Base-by-base conservation (phyloP, 208 protist species). In the Angomonas desouzai region DNA sequence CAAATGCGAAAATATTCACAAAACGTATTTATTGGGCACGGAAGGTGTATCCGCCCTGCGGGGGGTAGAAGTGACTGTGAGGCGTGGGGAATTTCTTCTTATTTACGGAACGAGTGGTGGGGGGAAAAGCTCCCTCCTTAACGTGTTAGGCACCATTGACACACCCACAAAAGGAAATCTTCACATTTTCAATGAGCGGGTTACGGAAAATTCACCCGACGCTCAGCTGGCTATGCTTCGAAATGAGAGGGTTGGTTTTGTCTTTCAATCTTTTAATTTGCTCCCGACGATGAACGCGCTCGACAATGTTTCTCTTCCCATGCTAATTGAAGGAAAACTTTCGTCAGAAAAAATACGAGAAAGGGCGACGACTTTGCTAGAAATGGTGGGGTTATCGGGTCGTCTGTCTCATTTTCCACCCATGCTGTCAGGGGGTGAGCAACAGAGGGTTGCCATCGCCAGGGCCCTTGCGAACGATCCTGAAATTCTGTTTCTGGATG, bases 241-340 rank as follows among this genome's bases (percentile, higher is more conserved):
- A 20, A 87, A 85, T 69, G 61, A 80, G 22, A 66, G 69, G 34
- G 86, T 92, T 55, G 93, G 96, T 13, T 98, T 98, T 84, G 97
- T 98, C 25, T 98, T 98, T 68, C 97, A 98, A 79, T 97, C 96
- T 3, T 98, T 98, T 68, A 98, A 98, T 73, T 77, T 98, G 22
- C 83, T 98, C 20, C 88, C 93, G 20, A 94, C 95, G 7, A 92
- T 98, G 80, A 83, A 83, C 22, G 94, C 96, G 4, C 40, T 97
- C 10, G 94, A 97, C 62, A 98, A 98, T 72, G 97, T 98, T 11
- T 91, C 91, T 40, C 75, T 98, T 56, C 96, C 97, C 55, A 98
- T 98, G 96, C 85, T 98, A 57, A 91, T 98, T 38, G 68, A 75
- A 6, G 97, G 95, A 10, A 74, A 56, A 49, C 64, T 83, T 13